Conservation (phyloP, 305 asterid genomes). For the Fraxinus floribunda region DNA sequence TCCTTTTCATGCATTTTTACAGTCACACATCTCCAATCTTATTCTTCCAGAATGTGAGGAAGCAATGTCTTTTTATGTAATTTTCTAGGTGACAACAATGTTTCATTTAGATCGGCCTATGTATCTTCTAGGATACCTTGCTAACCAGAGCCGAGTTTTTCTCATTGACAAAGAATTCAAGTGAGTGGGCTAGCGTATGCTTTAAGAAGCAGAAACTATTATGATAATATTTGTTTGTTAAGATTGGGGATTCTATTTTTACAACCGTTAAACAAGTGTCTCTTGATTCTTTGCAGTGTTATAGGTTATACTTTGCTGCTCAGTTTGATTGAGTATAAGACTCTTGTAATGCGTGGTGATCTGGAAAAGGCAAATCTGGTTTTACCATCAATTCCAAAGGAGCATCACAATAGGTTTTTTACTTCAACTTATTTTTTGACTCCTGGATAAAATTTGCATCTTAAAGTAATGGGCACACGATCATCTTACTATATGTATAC, state of each 20-base stretch:
- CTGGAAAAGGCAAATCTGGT: conserved; percentile 80
- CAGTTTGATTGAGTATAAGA: conserved; percentile 94
- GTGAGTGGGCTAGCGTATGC: conserved; percentile 48
- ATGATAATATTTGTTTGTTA: conserved; percentile 12
- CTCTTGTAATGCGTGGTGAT: conserved; percentile 98
- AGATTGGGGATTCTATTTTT: not conserved
- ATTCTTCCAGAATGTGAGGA: conserved; percentile 22
- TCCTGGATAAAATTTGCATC: not conserved
- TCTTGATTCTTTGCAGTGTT: conserved; percentile 55
- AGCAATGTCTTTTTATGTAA: conserved; percentile 14
- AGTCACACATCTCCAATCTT: not conserved
- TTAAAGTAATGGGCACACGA: not conserved
- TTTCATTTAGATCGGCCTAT: conserved; percentile 96
- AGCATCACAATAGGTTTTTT: conserved; percentile 79
- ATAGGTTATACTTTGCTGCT: conserved; percentile 85
- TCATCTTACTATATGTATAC: not conserved
- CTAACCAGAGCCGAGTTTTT: conserved; percentile 86
- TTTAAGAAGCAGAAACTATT: conserved; percentile 14
- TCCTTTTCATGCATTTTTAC: not conserved
- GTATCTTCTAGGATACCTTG: conserved; percentile 98
- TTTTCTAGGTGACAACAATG: conserved; percentile 87
- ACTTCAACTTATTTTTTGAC: conserved; percentile 11
- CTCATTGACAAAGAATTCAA: conserved; percentile 96
- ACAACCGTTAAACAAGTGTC: conserved; percentile 7
- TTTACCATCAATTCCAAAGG: conserved; percentile 88